Percentiles rank a stretch among this genome's conserved stretches.
Evolutionary conservation across 2,329 filamentous ascomycete species (phyloP).

Genomic region (Colletotrichum limetticola): DNA sequence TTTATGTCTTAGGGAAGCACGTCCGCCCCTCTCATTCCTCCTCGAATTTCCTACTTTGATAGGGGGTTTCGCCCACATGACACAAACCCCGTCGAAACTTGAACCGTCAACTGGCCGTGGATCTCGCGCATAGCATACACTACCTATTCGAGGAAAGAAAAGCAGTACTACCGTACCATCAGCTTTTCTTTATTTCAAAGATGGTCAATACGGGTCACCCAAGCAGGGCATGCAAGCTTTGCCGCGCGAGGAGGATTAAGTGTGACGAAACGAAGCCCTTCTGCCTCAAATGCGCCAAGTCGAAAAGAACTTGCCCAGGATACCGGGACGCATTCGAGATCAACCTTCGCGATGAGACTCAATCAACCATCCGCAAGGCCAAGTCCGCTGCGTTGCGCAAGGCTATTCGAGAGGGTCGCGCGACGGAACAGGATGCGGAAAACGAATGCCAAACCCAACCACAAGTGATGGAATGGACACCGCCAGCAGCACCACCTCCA

Average conservation of each 20-base stretch:
- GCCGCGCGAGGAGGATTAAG: slow-evolving; percentile 49
- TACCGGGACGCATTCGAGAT: slow-evolving; percentile 37
- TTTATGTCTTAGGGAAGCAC: slow-evolving; percentile 21
- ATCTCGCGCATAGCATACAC: neutral
- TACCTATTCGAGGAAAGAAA: neutral
- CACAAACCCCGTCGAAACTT: slow-evolving; percentile 1
- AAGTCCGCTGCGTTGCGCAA: slow-evolving; percentile 35
- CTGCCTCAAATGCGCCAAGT: slow-evolving; percentile 46
- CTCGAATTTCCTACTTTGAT: slow-evolving; percentile 19
- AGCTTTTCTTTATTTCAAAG: neutral
- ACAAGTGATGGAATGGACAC: slow-evolving; percentile 28
- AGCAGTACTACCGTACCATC: neutral
- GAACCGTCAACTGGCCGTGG: slow-evolving; percentile 3
- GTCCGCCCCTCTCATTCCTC: neutral
- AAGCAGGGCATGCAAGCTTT: slow-evolving; percentile 38
- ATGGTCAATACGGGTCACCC: slow-evolving; percentile 37
- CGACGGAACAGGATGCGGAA: slow-evolving; percentile 24
- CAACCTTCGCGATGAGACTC: slow-evolving; percentile 36
- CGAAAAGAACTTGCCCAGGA: slow-evolving; percentile 36
- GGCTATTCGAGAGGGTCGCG: slow-evolving; percentile 30
- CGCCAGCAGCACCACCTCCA: slow-evolving; percentile 15
- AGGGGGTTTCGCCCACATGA: slow-evolving; percentile 21
- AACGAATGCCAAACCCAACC: slow-evolving; percentile 1
- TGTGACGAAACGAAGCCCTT: slow-evolving; percentile 46
- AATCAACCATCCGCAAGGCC: slow-evolving; percentile 36